These are phyloP conservation scores for Entophlyctis helioformis DNA, from an alignment of 192 early-diverging fungal genomes.

Conservation along the genomic window DNA sequence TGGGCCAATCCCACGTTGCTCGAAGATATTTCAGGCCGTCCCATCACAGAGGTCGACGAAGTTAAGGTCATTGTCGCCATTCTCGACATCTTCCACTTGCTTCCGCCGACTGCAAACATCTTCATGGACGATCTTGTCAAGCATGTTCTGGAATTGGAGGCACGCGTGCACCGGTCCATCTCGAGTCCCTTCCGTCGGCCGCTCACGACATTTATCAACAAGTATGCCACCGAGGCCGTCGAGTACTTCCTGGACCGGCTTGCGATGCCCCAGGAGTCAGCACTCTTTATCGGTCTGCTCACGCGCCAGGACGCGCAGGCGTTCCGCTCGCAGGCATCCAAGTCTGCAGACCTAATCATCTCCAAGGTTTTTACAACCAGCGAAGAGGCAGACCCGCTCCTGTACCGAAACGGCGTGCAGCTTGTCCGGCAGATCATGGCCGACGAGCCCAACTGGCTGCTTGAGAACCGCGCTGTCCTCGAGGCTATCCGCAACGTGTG, in stretches of 20 bases:
- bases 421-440: too few relatives aligned
- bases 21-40: constrained; percentile 64
- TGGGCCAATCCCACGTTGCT: constrained; percentile 85
- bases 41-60: constrained; percentile 82
- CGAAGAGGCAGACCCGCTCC: too few relatives aligned
- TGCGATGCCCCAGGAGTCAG: constrained; percentile 21
- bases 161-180: constrained; percentile 59
- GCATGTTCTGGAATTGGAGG: constrained; percentile 78
- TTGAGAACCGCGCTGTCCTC: constrained; percentile 7
- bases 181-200: constrained; percentile 92
- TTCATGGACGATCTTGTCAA: constrained; percentile 88
- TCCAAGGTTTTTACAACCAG: too few relatives aligned
- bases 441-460: constrained; percentile 26
- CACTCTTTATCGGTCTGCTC: constrained; percentile 25
- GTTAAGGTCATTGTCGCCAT: constrained; percentile 93
- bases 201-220: constrained; percentile 81
- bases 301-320: constrained; percentile 5
- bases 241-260: constrained; percentile 67
- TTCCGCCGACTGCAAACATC: constrained; percentile 81
- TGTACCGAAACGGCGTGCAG: too few relatives aligned
- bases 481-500: too few relatives aligned
- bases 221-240: constrained; percentile 74
- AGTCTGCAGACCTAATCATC: too few relatives aligned
- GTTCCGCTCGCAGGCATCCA: constrained; percentile 14
- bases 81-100: constrained; percentile 80